phyloP scores from a whole-genome alignment of 176 grass and related monocot genomes.

The Miscanthus lutarioriparius region DNA sequence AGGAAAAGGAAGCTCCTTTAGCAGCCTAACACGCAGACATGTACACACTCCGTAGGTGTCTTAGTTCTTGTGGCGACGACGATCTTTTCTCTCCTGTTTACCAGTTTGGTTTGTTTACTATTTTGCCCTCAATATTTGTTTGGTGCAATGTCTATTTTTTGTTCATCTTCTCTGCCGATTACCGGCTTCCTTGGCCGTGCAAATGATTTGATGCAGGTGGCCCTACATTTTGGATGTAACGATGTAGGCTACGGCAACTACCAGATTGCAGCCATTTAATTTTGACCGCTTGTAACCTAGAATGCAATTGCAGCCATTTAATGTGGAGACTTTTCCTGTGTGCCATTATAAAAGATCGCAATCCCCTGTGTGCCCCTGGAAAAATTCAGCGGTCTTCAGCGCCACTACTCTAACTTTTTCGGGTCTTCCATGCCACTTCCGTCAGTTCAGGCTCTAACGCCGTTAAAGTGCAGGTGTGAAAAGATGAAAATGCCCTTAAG shows the following conservation, averaged over 20 bases:
- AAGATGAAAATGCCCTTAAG: no score
- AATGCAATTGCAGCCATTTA: conserved; percentile 20
- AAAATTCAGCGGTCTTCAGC: no score
- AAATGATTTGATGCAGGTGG: conserved; percentile 39
- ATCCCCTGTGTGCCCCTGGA: no score
- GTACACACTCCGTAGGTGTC: conserved; percentile 48
- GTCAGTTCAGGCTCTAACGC: no score
- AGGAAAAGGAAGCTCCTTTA: conserved; percentile 45
- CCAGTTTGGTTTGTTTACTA: conserved; percentile 33
- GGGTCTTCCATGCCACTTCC: no score
- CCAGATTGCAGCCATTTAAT: conserved; percentile 14
- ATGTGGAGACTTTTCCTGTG: not conserved
- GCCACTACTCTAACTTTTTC: no score
- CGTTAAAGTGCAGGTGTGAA: no score
- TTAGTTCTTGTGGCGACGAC: conserved; percentile 41
- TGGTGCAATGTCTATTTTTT: conserved; percentile 43
- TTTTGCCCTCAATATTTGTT: conserved; percentile 43
- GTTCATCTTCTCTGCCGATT: conserved; percentile 26
- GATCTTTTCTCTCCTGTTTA: conserved; percentile 42
- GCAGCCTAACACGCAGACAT: conserved; percentile 42
- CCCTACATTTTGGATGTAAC: conserved; percentile 41
- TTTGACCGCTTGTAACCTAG: conserved; percentile 14
- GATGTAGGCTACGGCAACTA: conserved; percentile 31
- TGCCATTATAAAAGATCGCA: no score
- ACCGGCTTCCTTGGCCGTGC: conserved; percentile 29